These are phyloP conservation scores for Leccinum rimulosum DNA, from an alignment of 768 basidiomycete species.

Conservation along the genomic window DNA sequence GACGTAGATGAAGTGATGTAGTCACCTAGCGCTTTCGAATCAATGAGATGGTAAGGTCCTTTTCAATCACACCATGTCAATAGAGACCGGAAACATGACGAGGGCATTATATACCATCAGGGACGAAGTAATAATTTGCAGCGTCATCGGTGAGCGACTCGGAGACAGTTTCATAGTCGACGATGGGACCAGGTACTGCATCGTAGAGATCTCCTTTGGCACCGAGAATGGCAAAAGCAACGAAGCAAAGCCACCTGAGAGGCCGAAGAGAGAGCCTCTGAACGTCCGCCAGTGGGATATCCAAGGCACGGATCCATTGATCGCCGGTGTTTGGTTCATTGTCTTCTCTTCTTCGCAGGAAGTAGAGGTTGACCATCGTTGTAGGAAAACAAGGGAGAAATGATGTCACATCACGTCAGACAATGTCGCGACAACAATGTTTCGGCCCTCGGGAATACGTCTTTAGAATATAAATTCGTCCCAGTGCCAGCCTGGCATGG, in stretches of 20 bases:
- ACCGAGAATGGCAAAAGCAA: neutral
- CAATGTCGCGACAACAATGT: no score
- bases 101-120: neutral
- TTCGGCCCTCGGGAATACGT: neutral
- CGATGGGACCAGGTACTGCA: neutral
- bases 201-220: neutral
- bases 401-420: no score
- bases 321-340: neutral
- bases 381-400: no score
- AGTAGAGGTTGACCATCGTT: neutral
- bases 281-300: neutral
- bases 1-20: neutral
- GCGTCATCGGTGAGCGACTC: neutral
- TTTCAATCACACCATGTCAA: neutral
- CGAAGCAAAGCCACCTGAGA: neutral
- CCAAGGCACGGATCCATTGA: neutral
- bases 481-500: neutral
- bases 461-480: constrained; percentile 7
- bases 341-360: neutral
- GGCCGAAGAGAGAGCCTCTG: neutral
- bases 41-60: neutral
- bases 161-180: neutral
- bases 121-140: neutral
- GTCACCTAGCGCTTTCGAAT: neutral
- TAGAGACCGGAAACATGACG: neutral